phyloP scores from a whole-genome alignment of 176 grass and related monocot genomes.

The Oryza nivara region DNA sequence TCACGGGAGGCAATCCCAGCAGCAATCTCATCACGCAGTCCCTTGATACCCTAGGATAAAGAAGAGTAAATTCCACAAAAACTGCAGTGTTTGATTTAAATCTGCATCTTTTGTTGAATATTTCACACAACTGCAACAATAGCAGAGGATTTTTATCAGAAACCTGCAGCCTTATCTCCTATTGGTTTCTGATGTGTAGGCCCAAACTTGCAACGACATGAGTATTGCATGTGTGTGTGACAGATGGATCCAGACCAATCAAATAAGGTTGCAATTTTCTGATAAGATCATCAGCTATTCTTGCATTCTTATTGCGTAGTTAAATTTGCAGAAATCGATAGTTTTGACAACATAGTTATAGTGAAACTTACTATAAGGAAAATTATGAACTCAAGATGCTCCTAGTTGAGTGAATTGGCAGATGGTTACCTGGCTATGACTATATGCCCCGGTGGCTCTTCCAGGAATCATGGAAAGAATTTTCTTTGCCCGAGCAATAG shows the following conservation, averaged over 20 bases:
- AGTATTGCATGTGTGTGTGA: neutral
- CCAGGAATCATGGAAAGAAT: constrained; percentile 78
- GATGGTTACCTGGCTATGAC: constrained; percentile 85
- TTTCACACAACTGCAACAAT: neutral
- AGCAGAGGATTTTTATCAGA: neutral
- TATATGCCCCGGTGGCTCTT: constrained; percentile 91
- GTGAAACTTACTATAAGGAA: neutral
- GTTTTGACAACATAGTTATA: neutral
- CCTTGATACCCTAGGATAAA: constrained; percentile 86
- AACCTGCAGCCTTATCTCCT: neutral
- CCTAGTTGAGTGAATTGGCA: neutral
- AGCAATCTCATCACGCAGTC: constrained; percentile 92
- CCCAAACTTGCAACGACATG: neutral
- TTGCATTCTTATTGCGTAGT: neutral
- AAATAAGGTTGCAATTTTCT: neutral
- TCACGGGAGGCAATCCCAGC: constrained; percentile 84
- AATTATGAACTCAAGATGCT: constrained; percentile 24
- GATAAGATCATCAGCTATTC: neutral
- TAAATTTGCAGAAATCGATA: neutral
- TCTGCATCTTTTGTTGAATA: neutral
- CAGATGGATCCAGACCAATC: neutral
- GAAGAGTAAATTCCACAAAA: constrained; percentile 28
- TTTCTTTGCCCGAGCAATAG: constrained; percentile 75
- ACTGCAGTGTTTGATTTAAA: neutral
- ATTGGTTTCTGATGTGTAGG: neutral